Base-by-base conservation (phyloP, 306 rosid species). In the Vicia villosa region DNA sequence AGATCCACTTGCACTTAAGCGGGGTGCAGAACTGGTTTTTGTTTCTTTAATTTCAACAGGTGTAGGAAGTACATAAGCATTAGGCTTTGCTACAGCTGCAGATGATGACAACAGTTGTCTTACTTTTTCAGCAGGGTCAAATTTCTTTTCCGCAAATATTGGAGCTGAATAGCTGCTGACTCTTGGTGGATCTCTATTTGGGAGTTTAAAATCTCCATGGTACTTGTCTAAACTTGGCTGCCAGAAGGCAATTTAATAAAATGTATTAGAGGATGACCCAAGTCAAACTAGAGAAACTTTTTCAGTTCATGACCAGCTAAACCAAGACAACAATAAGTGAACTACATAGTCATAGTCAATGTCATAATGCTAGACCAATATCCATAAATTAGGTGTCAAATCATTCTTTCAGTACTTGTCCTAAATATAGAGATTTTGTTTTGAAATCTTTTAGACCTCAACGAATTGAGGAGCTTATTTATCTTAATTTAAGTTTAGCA, bases 161-260 rank as follows among this genome's bases (percentile, higher is more conserved):
- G 97, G 97, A 63, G 96, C 97, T 26, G 97, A 91, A 87, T 81
- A 73, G 83, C 97, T 91, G 78, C 84, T 70, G 58, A 74, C 63
- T 81, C 87, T 81, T 36, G 80, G 81, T 36, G 80, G 81, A 55
- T 90, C 87, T 72, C 85, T 86, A 67, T 70, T 78, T 10, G 82
- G 56, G 32, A 82, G 46, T 78, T 72, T 86, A 66, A 82, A 22
- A 68, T 84, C 96, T 60, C 87, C 86, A 64, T 66, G 85, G 72
- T 34, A 77, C 68, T 76, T 86, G 74, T 89, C 97, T 52, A 81
- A 46, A 81, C 38, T 74, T 60, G 73, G 81, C 97, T 91, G 79
- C 75, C 65, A 80, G 47, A 57, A 71, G 57, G 36, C 57, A 68
- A 80, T 46, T 68, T 20, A 54, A 68, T 42, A 68, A 46, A 56